Evolutionary conservation across 306 rosid species (phyloP), one percentile per base, ranked within the genome.

Genomic region (Vigna nakashimae): DNA sequence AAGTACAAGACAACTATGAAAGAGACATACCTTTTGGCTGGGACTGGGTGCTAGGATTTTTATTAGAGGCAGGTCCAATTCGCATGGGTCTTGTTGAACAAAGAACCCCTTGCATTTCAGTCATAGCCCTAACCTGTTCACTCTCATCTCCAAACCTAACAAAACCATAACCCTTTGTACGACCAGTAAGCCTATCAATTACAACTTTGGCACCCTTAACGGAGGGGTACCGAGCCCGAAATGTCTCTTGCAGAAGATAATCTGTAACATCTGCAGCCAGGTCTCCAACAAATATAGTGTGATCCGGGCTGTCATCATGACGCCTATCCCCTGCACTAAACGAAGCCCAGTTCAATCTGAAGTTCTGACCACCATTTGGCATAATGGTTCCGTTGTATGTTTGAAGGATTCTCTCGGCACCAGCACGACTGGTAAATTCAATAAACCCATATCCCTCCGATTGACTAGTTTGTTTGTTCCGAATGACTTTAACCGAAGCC

Each of bases 11-110:
- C 36, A 51, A 73, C 60, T 18, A 62, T 1, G 14, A 10, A 63
- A 71, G 28, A 71, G 50, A 66, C 89, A 84, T 77, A 95, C 98
- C 91, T 90, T 89, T 95, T 16, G 91, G 86, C 87, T 95, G 98
- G 73, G 91, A 84, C 88, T 95, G 98, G 70, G 84, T 69, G 45
- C 80, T 86, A 60, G 90, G 78, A 82, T 94, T 95, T 87, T 95
- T 95, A 84, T 95, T 95, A 72, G 98, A 85, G 36, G 98, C 98
- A 6, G 97, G 94, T 73, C 98, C 98, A 85, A 92, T 88, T 55
- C 98, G 82, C 98, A 95, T 95, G 58, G 98, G 92, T 64, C 98
- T 91, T 53, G 97, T 80, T 43, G 98, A 95, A 72, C 98, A 95
- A 65, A 87, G 79, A 77, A 89, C 98, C 59, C 98, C 98, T 24